A percentile compares a stretch with the other conserved stretches of the same genome.
Conservation (phyloP, 176 grass and related monocot genomes). For the Carex pumila region DNA sequence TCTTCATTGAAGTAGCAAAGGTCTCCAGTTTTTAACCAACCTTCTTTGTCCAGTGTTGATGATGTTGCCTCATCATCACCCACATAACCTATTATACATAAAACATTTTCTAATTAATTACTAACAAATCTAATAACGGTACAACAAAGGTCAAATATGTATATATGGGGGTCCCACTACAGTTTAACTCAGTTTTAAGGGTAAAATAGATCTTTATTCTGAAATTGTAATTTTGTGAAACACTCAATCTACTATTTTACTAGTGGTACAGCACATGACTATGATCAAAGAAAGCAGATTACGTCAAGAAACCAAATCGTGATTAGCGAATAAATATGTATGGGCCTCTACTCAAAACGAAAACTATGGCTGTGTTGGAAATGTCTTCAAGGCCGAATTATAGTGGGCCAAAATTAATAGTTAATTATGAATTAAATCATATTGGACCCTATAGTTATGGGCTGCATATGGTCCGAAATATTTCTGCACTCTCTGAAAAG, state of each 20-base stretch:
- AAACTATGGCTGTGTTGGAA: too few species aligned
- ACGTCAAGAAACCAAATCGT: neutral
- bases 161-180: neutral
- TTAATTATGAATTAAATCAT: too few species aligned
- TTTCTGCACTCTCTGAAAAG: too few species aligned
- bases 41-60: neutral
- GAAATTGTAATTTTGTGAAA: neutral
- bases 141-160: neutral
- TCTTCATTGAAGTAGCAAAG: constrained; percentile 33
- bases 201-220: neutral
- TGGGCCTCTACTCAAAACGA: too few species aligned
- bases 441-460: too few species aligned
- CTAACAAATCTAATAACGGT: neutral
- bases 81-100: constrained; percentile 15
- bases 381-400: too few species aligned
- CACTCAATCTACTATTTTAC: neutral
- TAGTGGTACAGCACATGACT: neutral
- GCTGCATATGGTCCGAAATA: too few species aligned
- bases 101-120: neutral
- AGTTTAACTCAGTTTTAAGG: neutral
- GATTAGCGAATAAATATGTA: too few species aligned
- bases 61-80: constrained; percentile 24
- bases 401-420: too few species aligned
- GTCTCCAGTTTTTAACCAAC: constrained; percentile 39
- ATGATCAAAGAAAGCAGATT: neutral